phyloP scores from a whole-genome alignment of 1,284 basidiomycete genomes.

The Ceratobasidium theobromae region DNA sequence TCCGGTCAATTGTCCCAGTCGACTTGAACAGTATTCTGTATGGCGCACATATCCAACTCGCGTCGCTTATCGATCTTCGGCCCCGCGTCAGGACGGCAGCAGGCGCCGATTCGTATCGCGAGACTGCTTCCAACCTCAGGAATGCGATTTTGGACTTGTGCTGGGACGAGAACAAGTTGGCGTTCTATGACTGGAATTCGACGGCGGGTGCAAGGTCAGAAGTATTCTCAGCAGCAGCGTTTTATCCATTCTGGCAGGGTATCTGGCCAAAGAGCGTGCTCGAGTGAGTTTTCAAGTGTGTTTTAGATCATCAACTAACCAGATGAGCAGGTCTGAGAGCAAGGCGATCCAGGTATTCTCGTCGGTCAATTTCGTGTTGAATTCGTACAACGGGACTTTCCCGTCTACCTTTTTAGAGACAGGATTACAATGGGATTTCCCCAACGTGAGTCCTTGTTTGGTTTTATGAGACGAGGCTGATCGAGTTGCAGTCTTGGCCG shows the following conservation, averaged over 20 bases:
- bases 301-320: conserved; percentile 6
- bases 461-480: conserved; percentile 43
- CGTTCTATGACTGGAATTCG: conserved; percentile 86
- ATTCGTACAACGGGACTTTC: conserved; percentile 80
- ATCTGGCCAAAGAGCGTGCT: conserved; percentile 76
- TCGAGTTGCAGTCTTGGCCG: conserved; percentile 62
- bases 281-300: conserved; percentile 42
- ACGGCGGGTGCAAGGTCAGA: conserved; percentile 62
- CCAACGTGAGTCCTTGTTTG: conserved; percentile 25
- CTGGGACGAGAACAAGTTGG: conserved; percentile 80
- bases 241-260: conserved; percentile 85
- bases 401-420: conserved; percentile 74
- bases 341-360: conserved; percentile 75
- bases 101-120: conserved; percentile 55
- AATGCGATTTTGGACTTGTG: conserved; percentile 79
- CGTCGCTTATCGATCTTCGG: conserved; percentile 58
- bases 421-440: conserved; percentile 74
- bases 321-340: conserved; percentile 39
- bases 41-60: conserved; percentile 62
- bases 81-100: conserved; percentile 40
- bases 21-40: conserved; percentile 85
- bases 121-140: conserved; percentile 59
- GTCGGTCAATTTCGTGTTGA: conserved; percentile 72
- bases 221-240: conserved; percentile 70
- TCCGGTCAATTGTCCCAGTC: conserved; percentile 69